A percentile compares a stretch with the other conserved stretches of the same genome.
These are phyloP conservation scores for Xylaria sp. DNA, from an alignment of 495 filamentous ascomycete genomes.

Conservation along the genomic window DNA sequence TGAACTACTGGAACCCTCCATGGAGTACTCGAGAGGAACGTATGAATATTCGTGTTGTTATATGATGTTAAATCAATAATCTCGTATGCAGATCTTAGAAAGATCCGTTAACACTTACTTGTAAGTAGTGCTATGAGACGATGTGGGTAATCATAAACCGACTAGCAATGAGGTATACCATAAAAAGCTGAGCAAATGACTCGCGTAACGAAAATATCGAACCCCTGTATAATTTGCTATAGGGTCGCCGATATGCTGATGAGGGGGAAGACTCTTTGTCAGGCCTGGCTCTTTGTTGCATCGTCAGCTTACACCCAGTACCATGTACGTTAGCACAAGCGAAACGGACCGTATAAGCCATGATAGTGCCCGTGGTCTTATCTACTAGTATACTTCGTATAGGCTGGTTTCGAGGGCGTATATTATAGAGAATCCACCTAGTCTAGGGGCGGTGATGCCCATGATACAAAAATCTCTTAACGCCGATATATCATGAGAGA, in stretches of 20 bases:
- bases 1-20: background rate
- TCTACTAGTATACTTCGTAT: background rate
- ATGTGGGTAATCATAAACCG: background rate
- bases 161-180: background rate
- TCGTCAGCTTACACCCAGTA: conserved; percentile 1
- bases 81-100: background rate
- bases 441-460: too few relatives aligned
- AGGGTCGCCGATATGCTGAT: background rate
- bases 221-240: background rate
- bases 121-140: background rate
- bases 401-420: background rate
- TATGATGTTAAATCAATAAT: background rate
- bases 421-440: too few relatives aligned
- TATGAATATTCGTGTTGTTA: background rate
- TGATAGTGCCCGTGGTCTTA: background rate
- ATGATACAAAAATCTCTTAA: too few relatives aligned
- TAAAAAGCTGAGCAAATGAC: background rate
- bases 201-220: background rate
- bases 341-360: background rate
- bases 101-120: background rate
- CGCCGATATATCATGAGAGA: background rate
- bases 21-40: background rate
- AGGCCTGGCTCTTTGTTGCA: background rate
- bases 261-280: too few relatives aligned
- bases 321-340: background rate